Evolutionary conservation across 225 moss, liverwort and hornwort genomes (phyloP), one percentile per base, ranked within the genome.

Genomic region (Sphagnum tenellum): DNA sequence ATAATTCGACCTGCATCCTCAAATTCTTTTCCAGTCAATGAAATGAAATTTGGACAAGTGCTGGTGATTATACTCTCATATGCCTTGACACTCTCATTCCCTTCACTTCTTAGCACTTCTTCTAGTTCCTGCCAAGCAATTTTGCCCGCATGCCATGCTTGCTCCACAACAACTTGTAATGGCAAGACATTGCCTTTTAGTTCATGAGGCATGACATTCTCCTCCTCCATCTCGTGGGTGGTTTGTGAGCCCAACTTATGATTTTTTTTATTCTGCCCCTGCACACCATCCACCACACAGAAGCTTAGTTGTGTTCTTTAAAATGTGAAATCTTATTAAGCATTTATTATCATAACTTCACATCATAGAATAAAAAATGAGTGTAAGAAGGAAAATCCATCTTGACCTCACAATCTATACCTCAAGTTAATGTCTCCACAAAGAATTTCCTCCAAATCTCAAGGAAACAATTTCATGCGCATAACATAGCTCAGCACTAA

Each of bases 51-150:
- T 60, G 78, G 76, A 68, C 85, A 85, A 29, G 29, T 1, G 1
- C 29, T 29, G 29, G 29, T 52, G 76, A 67, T 60, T 85, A 78
- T 51, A 70, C 55, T 73, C 57, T 44, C 62, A 57, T 44, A 62
- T 81, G 10, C 65, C 66, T 2, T 46, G 56, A 49, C 45, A 68
- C 49, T 11, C 52, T 58, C 5, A 44, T 56, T 55, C 62, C 52
- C 48, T 56, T 64, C 29, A 29, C 29, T 58, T 62, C 69, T 69
- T 2, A 3, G 52, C 5, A 80, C 74, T 55, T 12, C 56, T 72
- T 80, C 77, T 67, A 80, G 62, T 59, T 84, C 84, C 66, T 75
- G 75, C 84, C 81, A 81, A 46, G 80, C 80, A 60, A 81, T 78
- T 58, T 75, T 69, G 69, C 81, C 81, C 4, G 81, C 81, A 61